Base-by-base conservation (phyloP, 371 early-diverging fungal species). In the Cokeromyces recurvatus region DNA sequence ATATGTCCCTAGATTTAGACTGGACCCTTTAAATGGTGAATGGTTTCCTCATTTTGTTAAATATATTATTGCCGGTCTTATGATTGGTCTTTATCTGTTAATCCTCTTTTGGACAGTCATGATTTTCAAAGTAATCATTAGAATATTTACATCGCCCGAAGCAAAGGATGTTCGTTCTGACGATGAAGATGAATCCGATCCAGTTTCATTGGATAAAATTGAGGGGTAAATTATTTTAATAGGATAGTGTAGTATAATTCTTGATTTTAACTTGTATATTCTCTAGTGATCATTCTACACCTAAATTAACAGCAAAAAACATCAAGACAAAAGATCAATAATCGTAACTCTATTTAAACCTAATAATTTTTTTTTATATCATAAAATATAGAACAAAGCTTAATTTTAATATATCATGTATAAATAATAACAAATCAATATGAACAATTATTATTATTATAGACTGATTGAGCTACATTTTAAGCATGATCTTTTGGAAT, bases 151-250 rank as follows among this genome's bases (percentile, higher is more conserved):
- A n/a, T 70, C 70, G 3, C 53, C 71, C 1, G 79, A 61, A 32
- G 83, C 77, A 2, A 77, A 68, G 43, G 85, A 83, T 41, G 84
- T 83, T 7, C 75, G 77, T 17, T 81, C 82, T n/a, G 86, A 86
- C 8, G 59, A 75, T 25, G 78, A 80, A 43, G 58, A 63, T 2
- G 71, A 69, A 32, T 29, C 42, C 2, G 77, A 70, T 43, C 43
- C 57, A 9, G 49, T 64, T 42, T 43, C 46, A 7, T 49, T 54
- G n/a, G 67, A 68, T 19, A 51, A 51, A 14, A 53, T 57, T 31
- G 59, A 47, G 34, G 72, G 67, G 46, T 51, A 57, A 53, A 35
- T 11, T 12, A n/a, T n/a, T n/a, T n/a, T n/a, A n/a, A n/a, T n/a
- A n/a, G n/a, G n/a, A n/a, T n/a, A n/a, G n/a, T n/a, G n/a, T n/a